Conservation (phyloP, 1,284 basidiomycete species). For the Cryptococcus wingfieldii region DNA sequence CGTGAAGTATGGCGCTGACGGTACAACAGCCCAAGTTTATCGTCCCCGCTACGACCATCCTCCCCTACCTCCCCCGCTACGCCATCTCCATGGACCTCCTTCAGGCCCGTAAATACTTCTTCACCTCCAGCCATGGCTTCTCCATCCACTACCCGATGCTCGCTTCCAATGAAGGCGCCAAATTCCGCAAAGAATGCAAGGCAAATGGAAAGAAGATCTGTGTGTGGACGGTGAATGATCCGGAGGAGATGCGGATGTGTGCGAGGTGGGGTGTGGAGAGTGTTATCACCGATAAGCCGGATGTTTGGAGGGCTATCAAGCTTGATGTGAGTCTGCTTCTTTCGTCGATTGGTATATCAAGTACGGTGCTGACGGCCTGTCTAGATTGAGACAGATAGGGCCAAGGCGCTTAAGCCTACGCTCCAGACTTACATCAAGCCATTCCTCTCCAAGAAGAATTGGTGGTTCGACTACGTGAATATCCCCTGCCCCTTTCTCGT, state of each 20-base stretch:
- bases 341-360: not conserved
- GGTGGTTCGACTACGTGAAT: conserved; percentile 34
- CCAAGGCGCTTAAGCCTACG: conserved; percentile 28
- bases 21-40: conserved; percentile 78
- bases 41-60: conserved; percentile 63
- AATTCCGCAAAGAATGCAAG: conserved; percentile 75
- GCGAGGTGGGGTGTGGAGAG: conserved; percentile 85
- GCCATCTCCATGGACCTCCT: conserved; percentile 68
- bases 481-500: not conserved
- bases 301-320: conserved; percentile 38
- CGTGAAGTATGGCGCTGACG: not conserved
- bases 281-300: conserved; percentile 73
- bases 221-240: conserved; percentile 96
- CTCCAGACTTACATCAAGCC: conserved; percentile 29
- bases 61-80: conserved; percentile 79
- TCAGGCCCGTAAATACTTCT: conserved; percentile 81
- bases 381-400: conserved; percentile 27
- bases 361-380: not conserved
- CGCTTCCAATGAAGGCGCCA: conserved; percentile 62
- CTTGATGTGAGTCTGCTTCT: conserved; percentile 24
- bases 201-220: conserved; percentile 76
- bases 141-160: conserved; percentile 76
- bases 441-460: conserved; percentile 32
- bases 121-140: conserved; percentile 82
- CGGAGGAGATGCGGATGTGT: conserved; percentile 91